A percentile compares a stretch with the other conserved stretches of the same genome.
Evolutionary conservation across 257 asterid species (phyloP).

Genomic region (Solanum paucissectum): DNA sequence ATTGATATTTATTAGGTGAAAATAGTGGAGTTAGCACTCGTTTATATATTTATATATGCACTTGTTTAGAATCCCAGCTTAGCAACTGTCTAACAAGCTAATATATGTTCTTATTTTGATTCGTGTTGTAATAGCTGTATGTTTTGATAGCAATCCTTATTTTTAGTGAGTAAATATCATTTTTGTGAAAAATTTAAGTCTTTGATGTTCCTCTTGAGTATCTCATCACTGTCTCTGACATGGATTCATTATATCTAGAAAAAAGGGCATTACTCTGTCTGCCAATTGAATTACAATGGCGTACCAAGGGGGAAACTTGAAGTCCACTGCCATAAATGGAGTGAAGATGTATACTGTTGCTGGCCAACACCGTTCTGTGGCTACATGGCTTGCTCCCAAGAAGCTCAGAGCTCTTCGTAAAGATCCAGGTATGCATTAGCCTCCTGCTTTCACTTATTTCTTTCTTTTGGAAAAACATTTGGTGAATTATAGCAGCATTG

Average conservation of each 20-base stretch:
- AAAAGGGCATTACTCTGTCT: neutral
- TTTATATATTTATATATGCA: neutral
- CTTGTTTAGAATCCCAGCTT: neutral
- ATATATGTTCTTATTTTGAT: neutral
- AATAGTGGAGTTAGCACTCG: neutral
- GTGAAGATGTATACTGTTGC: conserved; percentile 74
- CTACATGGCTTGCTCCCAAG: conserved; percentile 84
- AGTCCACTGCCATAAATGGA: conserved; percentile 80
- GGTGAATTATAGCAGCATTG: neutral
- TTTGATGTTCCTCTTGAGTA: neutral
- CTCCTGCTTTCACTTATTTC: neutral
- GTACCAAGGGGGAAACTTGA: conserved; percentile 69
- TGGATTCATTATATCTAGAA: neutral
- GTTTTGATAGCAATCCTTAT: neutral
- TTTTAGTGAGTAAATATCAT: neutral
- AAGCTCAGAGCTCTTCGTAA: conserved; percentile 77
- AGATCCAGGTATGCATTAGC: conserved; percentile 40
- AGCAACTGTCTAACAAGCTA: neutral
- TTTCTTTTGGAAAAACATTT: neutral
- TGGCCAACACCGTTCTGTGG: conserved; percentile 52
- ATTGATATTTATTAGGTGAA: neutral
- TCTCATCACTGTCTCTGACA: neutral
- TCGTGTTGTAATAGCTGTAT: neutral
- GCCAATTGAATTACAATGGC: conserved; percentile 33
- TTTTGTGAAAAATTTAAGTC: neutral